Evolutionary conservation across 495 filamentous ascomycete genomes (phyloP).

Genomic region (Penicillium desertorum): DNA sequence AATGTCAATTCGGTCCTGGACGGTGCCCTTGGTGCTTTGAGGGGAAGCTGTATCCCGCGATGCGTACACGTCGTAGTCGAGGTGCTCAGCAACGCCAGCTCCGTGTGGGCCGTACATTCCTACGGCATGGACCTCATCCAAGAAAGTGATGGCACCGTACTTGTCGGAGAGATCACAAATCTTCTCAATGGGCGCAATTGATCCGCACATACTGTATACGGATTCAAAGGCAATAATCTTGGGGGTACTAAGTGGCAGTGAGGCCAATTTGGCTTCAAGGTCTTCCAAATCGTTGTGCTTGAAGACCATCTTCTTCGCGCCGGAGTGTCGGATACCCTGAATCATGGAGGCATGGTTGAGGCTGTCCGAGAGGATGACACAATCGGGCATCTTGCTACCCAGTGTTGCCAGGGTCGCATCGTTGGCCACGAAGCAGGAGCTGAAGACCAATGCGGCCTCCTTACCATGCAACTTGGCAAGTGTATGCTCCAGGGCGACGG

Average conservation of each 20-base stretch:
- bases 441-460: slow-evolving; percentile 89
- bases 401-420: slow-evolving; percentile 96
- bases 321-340: slow-evolving; percentile 96
- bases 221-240: slow-evolving; percentile 99
- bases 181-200: slow-evolving; percentile 89
- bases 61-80: slow-evolving; percentile 74
- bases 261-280: slow-evolving; percentile 85
- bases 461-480: slow-evolving; percentile 90
- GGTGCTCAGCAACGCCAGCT: slow-evolving; percentile 94
- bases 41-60: slow-evolving; percentile 63
- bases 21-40: slow-evolving; percentile 62
- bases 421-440: slow-evolving; percentile 96
- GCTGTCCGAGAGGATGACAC: slow-evolving; percentile 92
- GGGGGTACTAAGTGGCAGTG: slow-evolving; percentile 76
- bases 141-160: slow-evolving; percentile 95
- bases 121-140: slow-evolving; percentile 97
- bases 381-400: slow-evolving; percentile 92
- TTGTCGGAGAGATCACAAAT: slow-evolving; percentile 96
- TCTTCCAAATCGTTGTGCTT: slow-evolving; percentile 94
- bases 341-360: slow-evolving; percentile 99
- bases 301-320: slow-evolving; percentile 95
- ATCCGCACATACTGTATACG: slow-evolving; percentile 99
- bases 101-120: slow-evolving; percentile 98
- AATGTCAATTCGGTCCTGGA: slow-evolving; percentile 96
- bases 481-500: slow-evolving; percentile 77